These are phyloP conservation scores for Podaxis rugospora DNA, from an alignment of 768 basidiomycete species.

Conservation along the genomic window DNA sequence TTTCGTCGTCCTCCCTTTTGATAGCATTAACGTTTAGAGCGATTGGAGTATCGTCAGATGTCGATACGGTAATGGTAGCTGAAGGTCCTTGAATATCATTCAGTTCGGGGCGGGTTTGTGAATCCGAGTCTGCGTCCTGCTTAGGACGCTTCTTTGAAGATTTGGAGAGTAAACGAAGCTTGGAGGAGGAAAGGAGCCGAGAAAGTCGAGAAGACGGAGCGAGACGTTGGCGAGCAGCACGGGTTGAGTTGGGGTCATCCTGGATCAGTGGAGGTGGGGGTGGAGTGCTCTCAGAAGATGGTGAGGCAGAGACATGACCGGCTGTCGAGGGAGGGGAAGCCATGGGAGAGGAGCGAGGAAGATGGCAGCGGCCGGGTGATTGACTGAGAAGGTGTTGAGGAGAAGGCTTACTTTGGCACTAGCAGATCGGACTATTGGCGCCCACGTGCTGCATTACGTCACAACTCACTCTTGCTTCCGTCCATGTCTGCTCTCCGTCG, in stretches of 20 bases:
- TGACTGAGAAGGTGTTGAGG: background rate
- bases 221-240: constrained; percentile 45
- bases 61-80: background rate
- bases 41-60: constrained; percentile 22
- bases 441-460: constrained; percentile 8
- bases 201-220: constrained; percentile 31
- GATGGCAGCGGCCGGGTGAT: background rate
- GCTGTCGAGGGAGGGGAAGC: constrained; percentile 17
- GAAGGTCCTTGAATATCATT: constrained; percentile 1
- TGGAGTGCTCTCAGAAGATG: constrained; percentile 15
- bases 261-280: constrained; percentile 34
- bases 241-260: constrained; percentile 38
- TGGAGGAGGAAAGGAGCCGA: constrained; percentile 31
- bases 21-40: constrained; percentile 25
- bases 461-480: background rate
- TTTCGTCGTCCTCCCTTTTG: constrained; percentile 20
- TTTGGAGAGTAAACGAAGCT: constrained; percentile 17
- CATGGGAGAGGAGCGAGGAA: constrained; percentile 1
- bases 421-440: background rate
- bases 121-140: background rate
- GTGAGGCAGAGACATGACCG: background rate
- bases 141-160: constrained; percentile 6
- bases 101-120: background rate
- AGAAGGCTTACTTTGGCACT: background rate
- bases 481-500: constrained; percentile 1